A percentile compares a stretch with the other conserved stretches of the same genome.
Conservation (phyloP, 441 rosid species). For the Hura crepitans region DNA sequence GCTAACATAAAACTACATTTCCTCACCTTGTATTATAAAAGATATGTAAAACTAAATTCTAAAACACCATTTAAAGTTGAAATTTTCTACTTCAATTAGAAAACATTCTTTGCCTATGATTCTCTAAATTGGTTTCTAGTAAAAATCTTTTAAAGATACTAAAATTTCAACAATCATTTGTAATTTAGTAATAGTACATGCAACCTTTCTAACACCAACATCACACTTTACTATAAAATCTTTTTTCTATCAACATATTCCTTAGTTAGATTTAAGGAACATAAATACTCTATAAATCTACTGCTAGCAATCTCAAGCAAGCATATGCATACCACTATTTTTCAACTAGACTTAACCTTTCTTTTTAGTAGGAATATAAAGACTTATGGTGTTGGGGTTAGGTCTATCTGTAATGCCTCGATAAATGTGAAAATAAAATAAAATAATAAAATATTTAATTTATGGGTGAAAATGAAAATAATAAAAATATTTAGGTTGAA, state of each 20-base stretch:
- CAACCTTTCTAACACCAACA: slow-evolving; percentile 5
- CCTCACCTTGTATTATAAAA: too few relatives aligned
- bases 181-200: neutral
- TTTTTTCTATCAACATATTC: neutral
- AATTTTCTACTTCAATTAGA: too few relatives aligned
- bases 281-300: slow-evolving; percentile 45
- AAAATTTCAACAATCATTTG: neutral
- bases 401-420: slow-evolving; percentile 74
- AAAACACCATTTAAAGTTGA: too few relatives aligned
- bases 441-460: too few relatives aligned
- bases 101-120: too few relatives aligned
- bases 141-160: neutral
- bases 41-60: too few relatives aligned
- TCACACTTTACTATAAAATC: neutral
- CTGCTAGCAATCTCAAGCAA: slow-evolving; percentile 55
- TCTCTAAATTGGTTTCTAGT: too few relatives aligned
- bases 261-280: slow-evolving; percentile 25
- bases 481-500: too few relatives aligned
- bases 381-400: slow-evolving; percentile 89
- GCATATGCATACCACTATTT: slow-evolving; percentile 72
- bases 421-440: too few relatives aligned
- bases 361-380: slow-evolving; percentile 76
- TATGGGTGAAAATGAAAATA: too few relatives aligned
- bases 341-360: slow-evolving; percentile 44
- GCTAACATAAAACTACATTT: too few relatives aligned